Evolutionary conservation across 306 rosid genomes (phyloP), one percentile per base, ranked within the genome.

Genomic region (Sicyos baderoa): DNA sequence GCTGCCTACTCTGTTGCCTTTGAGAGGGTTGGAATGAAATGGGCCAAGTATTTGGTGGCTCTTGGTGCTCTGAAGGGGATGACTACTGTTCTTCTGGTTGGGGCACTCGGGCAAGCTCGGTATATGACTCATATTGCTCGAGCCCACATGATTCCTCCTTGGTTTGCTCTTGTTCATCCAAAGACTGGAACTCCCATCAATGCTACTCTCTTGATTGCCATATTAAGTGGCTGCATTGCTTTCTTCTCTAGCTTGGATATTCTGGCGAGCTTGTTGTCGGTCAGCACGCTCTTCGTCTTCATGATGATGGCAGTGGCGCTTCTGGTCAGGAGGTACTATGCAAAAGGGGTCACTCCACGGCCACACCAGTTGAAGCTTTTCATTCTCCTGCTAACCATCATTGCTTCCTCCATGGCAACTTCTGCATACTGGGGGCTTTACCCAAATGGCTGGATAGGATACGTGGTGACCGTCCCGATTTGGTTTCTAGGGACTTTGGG

Each of bases 101-200:
- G 85, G 6, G 71, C 87, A 7, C 54, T 87, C 6, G 84, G 84
- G 52, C 88, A 84, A 56, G 86, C 76, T 2, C 86, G 90, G 27
- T 90, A 87, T 15, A 80, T 69, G 9, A 85, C 88, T 73, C 97
- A 90, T 62, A 87, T 87, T n/a, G 95, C 97, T 21, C 84, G 91
- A 37, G 82, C 86, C 0, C 97, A 84, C 80, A 87, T 90, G 85
- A 86, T 90, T 54, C 90, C 95, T 1, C 97, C 91, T 16, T 87
- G 86, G 90, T 86, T 90, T 79, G 85, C 95, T 27, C 95, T 82
- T 67, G 97, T 87, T 2, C 95, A 87, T 47, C 87, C 91, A 5
- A 84, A 86, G 74, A 86, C 91, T 16, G 86, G 90, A 79, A 90
- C 92, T 11, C 97, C 97, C 11, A 80, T 90, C 13, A 83, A 90